Conservation (phyloP, 805 yeast species). For the Starmerella etchellsii region DNA sequence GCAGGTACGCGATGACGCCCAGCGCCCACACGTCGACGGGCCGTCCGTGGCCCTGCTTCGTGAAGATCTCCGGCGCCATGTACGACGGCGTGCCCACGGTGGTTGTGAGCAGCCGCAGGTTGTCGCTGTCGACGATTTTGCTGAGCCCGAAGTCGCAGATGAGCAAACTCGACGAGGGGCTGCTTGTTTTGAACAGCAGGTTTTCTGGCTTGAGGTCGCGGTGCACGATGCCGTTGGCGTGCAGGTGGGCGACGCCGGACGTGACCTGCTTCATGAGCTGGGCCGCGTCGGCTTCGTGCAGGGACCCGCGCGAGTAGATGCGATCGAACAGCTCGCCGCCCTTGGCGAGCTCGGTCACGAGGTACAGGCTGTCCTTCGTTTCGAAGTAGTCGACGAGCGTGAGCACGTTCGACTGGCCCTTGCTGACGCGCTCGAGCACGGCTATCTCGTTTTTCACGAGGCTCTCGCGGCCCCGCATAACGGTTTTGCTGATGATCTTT, state of each 20-base stretch:
- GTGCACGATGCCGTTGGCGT: constrained; percentile 47
- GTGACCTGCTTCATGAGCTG: constrained; percentile 39
- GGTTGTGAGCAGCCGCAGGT: constrained; percentile 32
- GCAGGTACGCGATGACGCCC: constrained; percentile 58
- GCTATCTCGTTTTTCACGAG: constrained; percentile 49
- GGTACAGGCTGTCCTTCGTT: constrained; percentile 39
- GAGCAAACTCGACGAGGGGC: constrained; percentile 32
- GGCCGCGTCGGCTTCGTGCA: constrained; percentile 39
- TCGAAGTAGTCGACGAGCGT: constrained; percentile 59
- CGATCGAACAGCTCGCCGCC: constrained; percentile 60
- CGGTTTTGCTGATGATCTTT: constrained; percentile 38
- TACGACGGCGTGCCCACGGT: constrained; percentile 61
- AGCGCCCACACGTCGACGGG: constrained; percentile 66
- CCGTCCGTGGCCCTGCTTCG: constrained; percentile 40
- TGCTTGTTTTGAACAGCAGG: constrained; percentile 37
- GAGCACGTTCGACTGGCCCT: constrained; percentile 42
- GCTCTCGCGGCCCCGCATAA: constrained; percentile 42
- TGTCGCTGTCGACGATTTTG: constrained; percentile 32
- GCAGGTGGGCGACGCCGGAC: constrained; percentile 47
- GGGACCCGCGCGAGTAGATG: constrained; percentile 36
- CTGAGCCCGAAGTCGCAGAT: constrained; percentile 60
- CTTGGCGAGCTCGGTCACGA: constrained; percentile 54
- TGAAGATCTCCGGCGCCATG: constrained; percentile 59
- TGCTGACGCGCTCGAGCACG: constrained; percentile 39
- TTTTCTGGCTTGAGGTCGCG: constrained; percentile 67